Evolutionary conservation across 169 alveolate genomes (phyloP).

Genomic region (Plasmodium relictum): DNA sequence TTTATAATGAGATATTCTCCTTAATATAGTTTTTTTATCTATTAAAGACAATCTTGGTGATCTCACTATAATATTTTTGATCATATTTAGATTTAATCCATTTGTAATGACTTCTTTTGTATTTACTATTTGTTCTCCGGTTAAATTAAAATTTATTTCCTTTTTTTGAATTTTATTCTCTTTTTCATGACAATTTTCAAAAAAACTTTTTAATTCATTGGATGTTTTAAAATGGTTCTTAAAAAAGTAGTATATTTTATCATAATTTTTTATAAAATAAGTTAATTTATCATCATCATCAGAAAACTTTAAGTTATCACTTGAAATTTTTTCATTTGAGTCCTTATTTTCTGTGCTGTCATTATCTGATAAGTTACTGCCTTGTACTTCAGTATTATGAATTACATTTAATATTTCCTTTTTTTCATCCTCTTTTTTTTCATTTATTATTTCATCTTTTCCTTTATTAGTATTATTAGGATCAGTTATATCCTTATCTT

Average conservation of each 20-base stretch:
- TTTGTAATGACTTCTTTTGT: constrained; percentile 28
- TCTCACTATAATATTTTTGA: constrained; percentile 46
- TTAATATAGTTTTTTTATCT: constrained; percentile 46
- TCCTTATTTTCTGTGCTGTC: background rate
- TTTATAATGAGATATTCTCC: constrained; percentile 67
- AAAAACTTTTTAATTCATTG: constrained; percentile 45
- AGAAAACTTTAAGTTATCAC: too few relatives aligned
- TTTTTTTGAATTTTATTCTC: constrained; percentile 43
- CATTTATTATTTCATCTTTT: constrained; percentile 8
- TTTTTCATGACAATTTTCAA: constrained; percentile 27
- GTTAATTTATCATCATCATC: background rate
- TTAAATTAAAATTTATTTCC: constrained; percentile 42
- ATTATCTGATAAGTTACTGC: background rate
- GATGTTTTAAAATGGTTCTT: constrained; percentile 28
- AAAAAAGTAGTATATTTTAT: constrained; percentile 47
- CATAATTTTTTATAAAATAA: constrained; percentile 43
- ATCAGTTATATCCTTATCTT: background rate
- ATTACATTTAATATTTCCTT: background rate
- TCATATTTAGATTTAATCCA: constrained; percentile 70
- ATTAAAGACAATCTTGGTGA: constrained; percentile 74
- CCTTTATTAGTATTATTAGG: background rate
- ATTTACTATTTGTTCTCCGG: constrained; percentile 28
- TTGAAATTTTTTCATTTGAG: too few relatives aligned
- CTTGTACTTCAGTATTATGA: background rate
- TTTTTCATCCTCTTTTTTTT: background rate